Evolutionary conservation across 1,284 basidiomycete species (phyloP).

Genomic region (Leccinum fuscescens): DNA sequence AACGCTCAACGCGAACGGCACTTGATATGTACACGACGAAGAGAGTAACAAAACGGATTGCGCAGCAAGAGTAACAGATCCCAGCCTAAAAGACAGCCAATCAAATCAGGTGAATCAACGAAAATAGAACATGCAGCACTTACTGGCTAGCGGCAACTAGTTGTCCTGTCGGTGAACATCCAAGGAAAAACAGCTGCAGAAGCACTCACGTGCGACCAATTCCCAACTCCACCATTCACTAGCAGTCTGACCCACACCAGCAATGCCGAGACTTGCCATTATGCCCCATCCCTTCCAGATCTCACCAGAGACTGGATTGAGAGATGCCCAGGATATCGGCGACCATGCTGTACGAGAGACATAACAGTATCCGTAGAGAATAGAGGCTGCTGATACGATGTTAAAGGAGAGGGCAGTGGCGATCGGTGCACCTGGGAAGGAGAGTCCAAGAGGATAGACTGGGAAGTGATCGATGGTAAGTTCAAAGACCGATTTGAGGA

Average conservation of each 20-base stretch:
- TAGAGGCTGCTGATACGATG: constrained; percentile 68
- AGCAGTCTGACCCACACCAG: constrained; percentile 68
- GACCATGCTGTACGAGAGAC: constrained; percentile 75
- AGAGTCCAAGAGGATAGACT: constrained; percentile 79
- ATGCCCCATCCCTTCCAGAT: constrained; percentile 74
- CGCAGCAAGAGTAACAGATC: constrained; percentile 62
- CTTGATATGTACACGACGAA: constrained; percentile 79
- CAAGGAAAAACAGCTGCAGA: not conserved
- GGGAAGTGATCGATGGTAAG: constrained; percentile 33
- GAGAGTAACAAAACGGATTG: constrained; percentile 78
- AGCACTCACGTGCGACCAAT: constrained; percentile 54
- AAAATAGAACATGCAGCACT: constrained; percentile 16
- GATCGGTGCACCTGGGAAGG: constrained; percentile 92
- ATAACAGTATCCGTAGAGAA: constrained; percentile 73
- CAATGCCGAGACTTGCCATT: constrained; percentile 72
- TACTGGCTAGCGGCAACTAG: constrained; percentile 61
- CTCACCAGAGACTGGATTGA: constrained; percentile 66
- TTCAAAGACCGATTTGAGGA: not conserved
- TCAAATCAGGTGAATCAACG: not conserved
- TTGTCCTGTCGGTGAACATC: not conserved
- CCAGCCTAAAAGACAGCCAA: constrained; percentile 40
- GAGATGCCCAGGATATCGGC: constrained; percentile 24
- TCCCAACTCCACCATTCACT: constrained; percentile 96
- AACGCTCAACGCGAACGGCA: constrained; percentile 78
- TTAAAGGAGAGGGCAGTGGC: constrained; percentile 90